Conservation (phyloP, 78 protist genomes). For the Dictyostelium firmibasis region DNA sequence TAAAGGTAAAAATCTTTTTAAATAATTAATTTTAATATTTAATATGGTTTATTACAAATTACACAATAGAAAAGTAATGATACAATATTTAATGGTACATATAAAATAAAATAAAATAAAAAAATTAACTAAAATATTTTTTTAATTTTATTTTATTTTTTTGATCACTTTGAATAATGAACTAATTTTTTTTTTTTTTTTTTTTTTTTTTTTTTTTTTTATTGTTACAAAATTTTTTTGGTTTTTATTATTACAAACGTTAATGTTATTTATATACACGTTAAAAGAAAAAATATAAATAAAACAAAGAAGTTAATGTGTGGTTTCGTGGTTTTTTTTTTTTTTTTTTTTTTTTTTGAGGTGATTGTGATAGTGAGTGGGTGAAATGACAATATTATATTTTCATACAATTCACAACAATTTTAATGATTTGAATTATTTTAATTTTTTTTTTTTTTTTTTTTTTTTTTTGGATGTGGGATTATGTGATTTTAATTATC, state of each 20-base stretch:
- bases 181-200: no score
- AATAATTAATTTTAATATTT: neutral
- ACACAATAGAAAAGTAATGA: neutral
- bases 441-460: no score
- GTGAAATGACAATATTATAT: neutral
- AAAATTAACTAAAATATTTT: neutral
- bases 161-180: neutral
- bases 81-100: neutral
- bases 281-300: neutral
- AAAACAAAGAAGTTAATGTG: neutral
- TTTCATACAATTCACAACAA: neutral
- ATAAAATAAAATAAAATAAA: neutral
- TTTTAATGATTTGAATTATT: no score
- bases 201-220: no score
- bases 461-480: neutral
- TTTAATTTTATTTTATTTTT: neutral
- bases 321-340: neutral
- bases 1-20: neutral
- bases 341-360: neutral
- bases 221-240: no score
- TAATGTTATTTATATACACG: neutral
- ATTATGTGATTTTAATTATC: neutral
- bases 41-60: no score
- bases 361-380: neutral
- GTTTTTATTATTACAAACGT: neutral